These are phyloP conservation scores for Bidens hawaiensis DNA, from an alignment of 140 eudicot species.

Conservation along the genomic window DNA sequence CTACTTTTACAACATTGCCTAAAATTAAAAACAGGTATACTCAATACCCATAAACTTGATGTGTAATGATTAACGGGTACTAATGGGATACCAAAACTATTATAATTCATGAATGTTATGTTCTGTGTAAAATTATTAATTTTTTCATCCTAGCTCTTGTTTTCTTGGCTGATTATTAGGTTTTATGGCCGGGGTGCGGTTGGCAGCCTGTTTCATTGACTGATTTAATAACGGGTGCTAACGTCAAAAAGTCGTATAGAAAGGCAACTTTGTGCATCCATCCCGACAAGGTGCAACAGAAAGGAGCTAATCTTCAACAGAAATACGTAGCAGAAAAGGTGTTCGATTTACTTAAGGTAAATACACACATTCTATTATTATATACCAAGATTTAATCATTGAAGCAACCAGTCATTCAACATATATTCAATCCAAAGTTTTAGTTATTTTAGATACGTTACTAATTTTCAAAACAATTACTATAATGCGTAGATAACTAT, in stretches of 20 bases:
- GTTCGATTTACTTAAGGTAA: conserved; percentile 92
- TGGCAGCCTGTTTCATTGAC: conserved; percentile 99
- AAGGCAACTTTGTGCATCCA: conserved; percentile 97
- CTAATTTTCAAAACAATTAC: not conserved
- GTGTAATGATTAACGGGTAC: too few relatives aligned
- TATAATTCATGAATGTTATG: not conserved
- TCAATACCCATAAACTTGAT: too few relatives aligned
- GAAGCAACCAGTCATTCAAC: not conserved
- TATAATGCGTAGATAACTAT: not conserved
- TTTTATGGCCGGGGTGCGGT: conserved; percentile 96
- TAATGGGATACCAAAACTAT: too few relatives aligned
- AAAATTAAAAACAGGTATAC: too few relatives aligned
- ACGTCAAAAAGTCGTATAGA: conserved; percentile 80
- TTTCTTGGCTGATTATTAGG: conserved; percentile 34
- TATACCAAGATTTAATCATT: not conserved
- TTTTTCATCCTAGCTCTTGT: not conserved
- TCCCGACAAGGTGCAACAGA: conserved; percentile 97
- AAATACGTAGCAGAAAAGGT: conserved; percentile 95
- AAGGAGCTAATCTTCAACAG: conserved; percentile 95
- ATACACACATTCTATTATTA: not conserved
- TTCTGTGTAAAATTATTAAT: not conserved
- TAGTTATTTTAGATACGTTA: not conserved
- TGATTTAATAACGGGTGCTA: conserved; percentile 74
- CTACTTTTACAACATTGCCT: too few relatives aligned
- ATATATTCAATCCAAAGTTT: not conserved